Base-by-base conservation (phyloP, 768 basidiomycete species). In the Mycena sanguinolenta region DNA sequence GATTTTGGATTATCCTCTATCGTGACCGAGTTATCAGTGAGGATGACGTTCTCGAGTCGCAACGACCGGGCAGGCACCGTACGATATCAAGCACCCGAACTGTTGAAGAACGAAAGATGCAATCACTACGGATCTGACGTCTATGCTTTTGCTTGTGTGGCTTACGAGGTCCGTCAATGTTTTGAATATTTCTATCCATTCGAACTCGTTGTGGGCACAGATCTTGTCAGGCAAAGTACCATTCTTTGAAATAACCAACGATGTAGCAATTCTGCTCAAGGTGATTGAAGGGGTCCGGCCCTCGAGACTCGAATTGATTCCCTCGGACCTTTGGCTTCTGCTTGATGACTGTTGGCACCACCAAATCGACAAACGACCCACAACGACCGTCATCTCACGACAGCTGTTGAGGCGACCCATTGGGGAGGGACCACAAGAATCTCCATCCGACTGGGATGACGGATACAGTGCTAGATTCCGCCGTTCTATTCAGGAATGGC, bases 121-220 rank as follows among this genome's bases (percentile, higher is more conserved):
- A 59, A 30, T 38, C 39, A 59, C 23, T 50, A 25, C 25, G 23
- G 23, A 23, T 25, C 49, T 6, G 49, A 58, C 25, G 57, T 58
- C 23, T 59, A 59, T 28, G 58, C 58, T 7, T 44, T 59, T n/a
- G 58, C 38, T 3, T n/a, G n/a, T n/a, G n/a, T n/a, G n/a, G n/a
- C n/a, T n/a, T 59, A 59, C 19, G 58, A 59, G 39, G 58, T 59
- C 27, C 9, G 58, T 53, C n/a, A 52, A n/a, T n/a, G n/a, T n/a
- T n/a, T n/a, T 8, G 25, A 12, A 28, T 27, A 4, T 4, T 6
- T 25, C 46, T 21, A 4, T 44, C 19, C 42, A 14, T 38, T 28
- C 28, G 27, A 17, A 8, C 12, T 8, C n/a, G n/a, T n/a, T n/a
- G n/a, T n/a, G n/a, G n/a, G n/a, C 7, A 46, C 44, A 60, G 58